Conservation (phyloP, 306 rosid species). For the Crataegus laevigata region DNA sequence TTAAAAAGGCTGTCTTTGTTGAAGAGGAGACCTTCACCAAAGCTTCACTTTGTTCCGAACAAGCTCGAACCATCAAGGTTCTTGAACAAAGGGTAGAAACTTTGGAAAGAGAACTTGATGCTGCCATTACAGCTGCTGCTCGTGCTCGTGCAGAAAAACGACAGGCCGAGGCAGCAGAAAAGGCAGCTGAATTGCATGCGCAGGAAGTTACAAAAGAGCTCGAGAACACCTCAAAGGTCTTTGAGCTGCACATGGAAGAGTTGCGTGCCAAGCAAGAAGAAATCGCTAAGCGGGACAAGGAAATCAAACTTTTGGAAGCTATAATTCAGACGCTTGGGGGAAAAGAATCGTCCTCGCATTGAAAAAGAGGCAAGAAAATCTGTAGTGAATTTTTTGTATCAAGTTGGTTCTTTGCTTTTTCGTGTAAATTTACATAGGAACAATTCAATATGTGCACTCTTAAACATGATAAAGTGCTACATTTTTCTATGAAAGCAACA, state of each 20-base stretch:
- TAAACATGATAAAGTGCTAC: neutral
- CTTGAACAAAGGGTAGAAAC: slow-evolving; percentile 78
- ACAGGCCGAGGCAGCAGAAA: slow-evolving; percentile 79
- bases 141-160: slow-evolving; percentile 86
- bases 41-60: slow-evolving; percentile 86
- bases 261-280: slow-evolving; percentile 75
- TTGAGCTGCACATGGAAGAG: slow-evolving; percentile 94
- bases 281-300: slow-evolving; percentile 75
- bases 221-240: slow-evolving; percentile 95
- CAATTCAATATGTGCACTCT: neutral
- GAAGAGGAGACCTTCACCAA: slow-evolving; percentile 75
- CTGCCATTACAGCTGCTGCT: slow-evolving; percentile 85
- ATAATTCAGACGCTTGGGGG: slow-evolving; percentile 88
- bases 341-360: slow-evolving; percentile 20
- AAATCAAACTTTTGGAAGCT: slow-evolving; percentile 77
- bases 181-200: slow-evolving; percentile 71
- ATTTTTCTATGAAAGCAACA: no score
- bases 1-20: slow-evolving; percentile 79
- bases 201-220: slow-evolving; percentile 75
- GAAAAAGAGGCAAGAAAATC: slow-evolving; percentile 19
- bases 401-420: neutral
- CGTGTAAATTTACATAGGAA: slow-evolving; percentile 27
- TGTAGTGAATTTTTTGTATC: neutral
- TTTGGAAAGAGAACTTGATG: slow-evolving; percentile 84
- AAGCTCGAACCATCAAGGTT: slow-evolving; percentile 87